phyloP scores from a whole-genome alignment of 164 flowering plant species.

The Tetracentron sinense region DNA sequence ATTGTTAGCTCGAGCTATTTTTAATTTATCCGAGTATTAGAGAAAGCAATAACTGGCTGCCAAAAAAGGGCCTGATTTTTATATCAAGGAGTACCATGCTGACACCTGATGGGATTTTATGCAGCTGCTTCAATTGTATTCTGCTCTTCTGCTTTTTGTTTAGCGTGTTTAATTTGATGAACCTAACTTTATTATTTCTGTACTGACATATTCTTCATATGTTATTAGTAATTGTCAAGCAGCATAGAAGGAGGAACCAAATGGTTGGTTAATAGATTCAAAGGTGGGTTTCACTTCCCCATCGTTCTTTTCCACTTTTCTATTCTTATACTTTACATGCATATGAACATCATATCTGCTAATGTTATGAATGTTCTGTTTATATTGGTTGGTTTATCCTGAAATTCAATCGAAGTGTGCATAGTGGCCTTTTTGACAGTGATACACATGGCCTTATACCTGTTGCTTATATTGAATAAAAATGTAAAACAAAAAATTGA shows the following conservation, averaged over 20 bases:
- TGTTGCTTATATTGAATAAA: neutral
- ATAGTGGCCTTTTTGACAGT: neutral
- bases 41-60: no score
- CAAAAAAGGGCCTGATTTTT: no score
- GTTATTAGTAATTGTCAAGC: slow-evolving; percentile 46
- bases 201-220: slow-evolving; percentile 5
- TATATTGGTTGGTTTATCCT: neutral
- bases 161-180: neutral
- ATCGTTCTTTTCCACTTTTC: neutral
- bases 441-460: neutral
- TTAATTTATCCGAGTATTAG: no score
- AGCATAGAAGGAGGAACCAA: slow-evolving; percentile 69
- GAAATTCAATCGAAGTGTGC: neutral
- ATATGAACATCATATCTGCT: neutral
- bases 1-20: no score
- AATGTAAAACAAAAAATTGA: neutral
- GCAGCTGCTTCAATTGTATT: neutral
- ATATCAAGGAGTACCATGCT: no score
- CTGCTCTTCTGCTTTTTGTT: neutral
- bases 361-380: neutral
- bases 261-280: slow-evolving; percentile 75
- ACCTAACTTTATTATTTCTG: neutral
- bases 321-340: neutral
- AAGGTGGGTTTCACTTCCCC: slow-evolving; percentile 42
- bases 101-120: neutral